phyloP scores from a whole-genome alignment of 257 asterid species.

The Ehretia macrophylla region DNA sequence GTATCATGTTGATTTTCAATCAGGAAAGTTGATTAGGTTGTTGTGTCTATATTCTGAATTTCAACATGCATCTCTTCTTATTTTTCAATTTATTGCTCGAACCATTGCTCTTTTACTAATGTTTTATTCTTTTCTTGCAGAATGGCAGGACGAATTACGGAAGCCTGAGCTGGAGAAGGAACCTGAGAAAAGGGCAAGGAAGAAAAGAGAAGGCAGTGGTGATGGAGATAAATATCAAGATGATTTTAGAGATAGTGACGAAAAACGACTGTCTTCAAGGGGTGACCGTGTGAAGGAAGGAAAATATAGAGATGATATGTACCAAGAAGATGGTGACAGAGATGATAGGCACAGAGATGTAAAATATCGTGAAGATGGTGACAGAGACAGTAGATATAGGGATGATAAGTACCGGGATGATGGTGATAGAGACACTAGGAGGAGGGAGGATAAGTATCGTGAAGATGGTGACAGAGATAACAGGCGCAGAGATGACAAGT shows the following conservation, averaged over 20 bases:
- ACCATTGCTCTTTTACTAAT: too few relatives aligned
- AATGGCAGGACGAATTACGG: conserved; percentile 42
- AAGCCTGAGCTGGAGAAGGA: conserved; percentile 63
- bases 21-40: too few relatives aligned
- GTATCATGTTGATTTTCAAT: too few relatives aligned
- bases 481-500: conserved; percentile 51
- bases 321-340: conserved; percentile 54
- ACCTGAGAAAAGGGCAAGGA: conserved; percentile 50
- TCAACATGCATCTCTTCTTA: too few relatives aligned
- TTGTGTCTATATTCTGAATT: too few relatives aligned
- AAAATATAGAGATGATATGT: conserved; percentile 58
- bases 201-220: conserved; percentile 56
- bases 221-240: conserved; percentile 62
- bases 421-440: conserved; percentile 48
- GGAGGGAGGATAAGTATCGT: conserved; percentile 42
- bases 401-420: conserved; percentile 63
- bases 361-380: conserved; percentile 54
- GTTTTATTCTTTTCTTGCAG: conserved; percentile 32
- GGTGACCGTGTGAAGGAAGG: conserved; percentile 66
- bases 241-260: conserved; percentile 55
- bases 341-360: conserved; percentile 60
- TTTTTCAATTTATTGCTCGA: too few relatives aligned
- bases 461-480: conserved; percentile 51
- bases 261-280: conserved; percentile 50
- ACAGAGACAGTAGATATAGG: conserved; percentile 37